Conservation (phyloP, 2,329 filamentous ascomycete genomes). For the Botrytis elliptica region DNA sequence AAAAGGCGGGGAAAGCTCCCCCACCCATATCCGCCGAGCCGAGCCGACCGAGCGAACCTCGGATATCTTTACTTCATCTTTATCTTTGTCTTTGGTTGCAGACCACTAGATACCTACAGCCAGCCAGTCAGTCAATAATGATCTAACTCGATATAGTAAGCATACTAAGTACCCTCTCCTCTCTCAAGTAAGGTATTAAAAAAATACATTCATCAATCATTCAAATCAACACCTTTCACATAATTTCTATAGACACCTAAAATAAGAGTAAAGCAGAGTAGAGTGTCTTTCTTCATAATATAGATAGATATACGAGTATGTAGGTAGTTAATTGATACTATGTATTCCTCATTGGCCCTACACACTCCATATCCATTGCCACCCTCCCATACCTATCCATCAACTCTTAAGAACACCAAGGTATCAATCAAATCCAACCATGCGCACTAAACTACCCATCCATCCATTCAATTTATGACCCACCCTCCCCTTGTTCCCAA, state of each 20-base stretch:
- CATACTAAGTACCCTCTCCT: no score
- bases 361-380: conserved; percentile 8
- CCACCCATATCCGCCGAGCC: not conserved
- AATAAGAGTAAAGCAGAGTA: not conserved
- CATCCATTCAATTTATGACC: conserved; percentile 32
- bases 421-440: conserved; percentile 37
- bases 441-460: conserved; percentile 19
- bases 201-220: no score
- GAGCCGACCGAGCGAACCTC: no score
- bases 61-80: no score
- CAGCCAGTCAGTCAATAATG: no score
- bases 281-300: not conserved
- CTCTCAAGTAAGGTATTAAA: no score
- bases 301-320: not conserved
- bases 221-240: no score
- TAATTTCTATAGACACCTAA: no score
- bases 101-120: no score
- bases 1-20: not conserved
- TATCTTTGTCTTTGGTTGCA: no score
- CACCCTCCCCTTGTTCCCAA: conserved; percentile 10
- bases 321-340: not conserved
- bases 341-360: not conserved
- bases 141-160: no score
- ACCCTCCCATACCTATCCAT: conserved; percentile 9
- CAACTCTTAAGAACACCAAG: conserved; percentile 31